phyloP scores from a whole-genome alignment of 371 early-diverging fungal genomes.

The Actinomortierella ambigua region DNA sequence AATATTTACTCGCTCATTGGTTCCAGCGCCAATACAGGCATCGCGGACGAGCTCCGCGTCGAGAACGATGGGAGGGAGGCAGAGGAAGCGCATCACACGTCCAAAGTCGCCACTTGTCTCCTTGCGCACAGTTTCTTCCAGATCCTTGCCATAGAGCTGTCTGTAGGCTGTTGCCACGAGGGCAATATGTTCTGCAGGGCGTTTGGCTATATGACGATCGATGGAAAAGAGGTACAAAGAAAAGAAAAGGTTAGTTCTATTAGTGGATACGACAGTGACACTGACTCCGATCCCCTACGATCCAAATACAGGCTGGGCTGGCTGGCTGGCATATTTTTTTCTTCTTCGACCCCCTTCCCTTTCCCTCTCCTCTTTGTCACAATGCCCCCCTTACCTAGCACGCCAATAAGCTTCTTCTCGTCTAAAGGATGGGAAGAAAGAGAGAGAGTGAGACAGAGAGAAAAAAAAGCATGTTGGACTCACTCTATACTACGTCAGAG shows the following conservation, averaged over 20 bases:
- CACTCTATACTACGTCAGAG: no score
- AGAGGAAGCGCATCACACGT: slow-evolving; percentile 23
- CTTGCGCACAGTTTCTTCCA: slow-evolving; percentile 32
- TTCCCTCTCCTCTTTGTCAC: background rate
- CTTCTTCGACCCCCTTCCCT: background rate
- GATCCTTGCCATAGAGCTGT: slow-evolving; percentile 33
- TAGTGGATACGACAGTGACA: background rate
- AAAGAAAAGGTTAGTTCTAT: background rate
- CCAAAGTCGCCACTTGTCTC: slow-evolving; percentile 42
- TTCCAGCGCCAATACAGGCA: slow-evolving; percentile 35
- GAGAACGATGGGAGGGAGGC: slow-evolving; percentile 23
- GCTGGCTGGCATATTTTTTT: background rate
- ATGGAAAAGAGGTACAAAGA: background rate
- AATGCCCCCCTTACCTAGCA: slow-evolving; percentile 22
- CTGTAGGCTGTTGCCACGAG: slow-evolving; percentile 28
- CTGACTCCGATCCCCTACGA: background rate
- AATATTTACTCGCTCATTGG: slow-evolving; percentile 32
- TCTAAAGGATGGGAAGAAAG: slow-evolving; percentile 1
- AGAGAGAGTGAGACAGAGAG: no score
- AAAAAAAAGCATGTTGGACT: no score
- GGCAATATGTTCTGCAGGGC: slow-evolving; percentile 29
- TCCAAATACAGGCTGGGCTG: background rate
- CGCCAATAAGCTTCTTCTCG: slow-evolving; percentile 36
- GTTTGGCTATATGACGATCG: no score
- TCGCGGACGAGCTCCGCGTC: slow-evolving; percentile 38